Conservation (phyloP, 2,329 filamentous ascomycete species). For the Cytospora paraplurivora region DNA sequence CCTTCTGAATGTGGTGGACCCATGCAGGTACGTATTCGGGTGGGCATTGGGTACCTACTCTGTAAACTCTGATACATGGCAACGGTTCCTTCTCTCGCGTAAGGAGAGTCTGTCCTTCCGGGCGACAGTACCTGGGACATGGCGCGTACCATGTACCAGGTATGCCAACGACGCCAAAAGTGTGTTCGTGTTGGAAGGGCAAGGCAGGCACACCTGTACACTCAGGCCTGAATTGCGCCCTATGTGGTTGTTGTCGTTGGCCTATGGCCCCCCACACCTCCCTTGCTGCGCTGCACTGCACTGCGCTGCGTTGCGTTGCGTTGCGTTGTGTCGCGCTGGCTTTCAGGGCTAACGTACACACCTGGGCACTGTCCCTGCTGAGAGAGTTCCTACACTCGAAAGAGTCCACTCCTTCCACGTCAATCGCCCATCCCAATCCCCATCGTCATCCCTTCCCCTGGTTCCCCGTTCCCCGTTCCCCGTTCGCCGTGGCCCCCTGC, state of each 20-base stretch:
- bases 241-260: background rate
- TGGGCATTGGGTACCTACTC: slow-evolving; percentile 19
- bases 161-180: slow-evolving; percentile 12
- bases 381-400: slow-evolving; percentile 15
- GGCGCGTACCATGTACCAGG: slow-evolving; percentile 9
- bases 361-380: background rate
- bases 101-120: slow-evolving; percentile 23
- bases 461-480: slow-evolving; percentile 18
- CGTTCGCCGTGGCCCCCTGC: background rate
- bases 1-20: slow-evolving; percentile 8
- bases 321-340: background rate
- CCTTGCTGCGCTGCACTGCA: slow-evolving; percentile 1
- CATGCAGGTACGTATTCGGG: slow-evolving; percentile 26
- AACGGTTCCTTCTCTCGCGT: slow-evolving; percentile 28
- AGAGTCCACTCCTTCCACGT: slow-evolving; percentile 24
- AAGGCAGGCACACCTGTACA: background rate
- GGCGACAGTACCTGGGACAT: slow-evolving; percentile 25
- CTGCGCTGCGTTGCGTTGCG: background rate
- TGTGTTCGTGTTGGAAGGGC: background rate
- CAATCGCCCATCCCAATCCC: slow-evolving; percentile 19
- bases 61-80: slow-evolving; percentile 23
- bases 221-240: too few species aligned
- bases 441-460: slow-evolving; percentile 25
- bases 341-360: background rate
- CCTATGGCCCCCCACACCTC: slow-evolving; percentile 1